Conservation (phyloP, 768 basidiomycete species). For the Zangia roseola region DNA sequence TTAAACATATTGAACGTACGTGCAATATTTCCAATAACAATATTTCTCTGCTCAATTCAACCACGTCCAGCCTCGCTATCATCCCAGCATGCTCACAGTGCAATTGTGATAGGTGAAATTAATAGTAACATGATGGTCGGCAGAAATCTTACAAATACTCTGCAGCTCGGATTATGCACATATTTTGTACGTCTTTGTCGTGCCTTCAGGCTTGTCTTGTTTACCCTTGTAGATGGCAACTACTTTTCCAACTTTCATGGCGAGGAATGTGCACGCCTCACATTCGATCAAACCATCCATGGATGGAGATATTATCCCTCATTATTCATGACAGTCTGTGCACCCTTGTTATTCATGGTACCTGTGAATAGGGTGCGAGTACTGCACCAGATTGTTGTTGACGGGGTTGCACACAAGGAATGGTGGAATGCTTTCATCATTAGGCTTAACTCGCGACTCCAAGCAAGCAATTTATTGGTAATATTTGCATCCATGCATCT, state of each 20-base stretch:
- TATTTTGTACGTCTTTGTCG: slow-evolving; percentile 22
- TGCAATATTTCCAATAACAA: slow-evolving; percentile 1
- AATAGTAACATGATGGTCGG: not conserved
- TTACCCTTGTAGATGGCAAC: slow-evolving; percentile 30
- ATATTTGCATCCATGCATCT: not conserved
- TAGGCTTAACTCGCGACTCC: slow-evolving; percentile 48
- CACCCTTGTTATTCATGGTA: slow-evolving; percentile 47
- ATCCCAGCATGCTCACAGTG: slow-evolving; percentile 13
- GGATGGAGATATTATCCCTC: slow-evolving; percentile 31
- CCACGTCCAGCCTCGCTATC: slow-evolving; percentile 10
- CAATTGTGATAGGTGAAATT: slow-evolving; percentile 22
- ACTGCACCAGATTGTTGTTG: slow-evolving; percentile 50
- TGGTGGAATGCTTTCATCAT: slow-evolving; percentile 46
- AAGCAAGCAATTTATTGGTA: slow-evolving; percentile 54
- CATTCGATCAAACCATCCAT: slow-evolving; percentile 33
- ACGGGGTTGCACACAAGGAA: slow-evolving; percentile 39
- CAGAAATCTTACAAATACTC: slow-evolving; percentile 3
- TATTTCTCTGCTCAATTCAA: not conserved
- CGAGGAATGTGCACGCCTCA: slow-evolving; percentile 42
- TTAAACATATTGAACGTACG: slow-evolving; percentile 24
- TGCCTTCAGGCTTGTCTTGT: not conserved
- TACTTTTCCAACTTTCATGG: slow-evolving; percentile 44
- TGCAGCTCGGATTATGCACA: slow-evolving; percentile 32
- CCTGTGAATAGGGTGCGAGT: slow-evolving; percentile 46
- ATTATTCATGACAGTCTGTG: slow-evolving; percentile 35